Base-by-base conservation (phyloP, 805 yeast genomes). In the Barnettozyma sp. region DNA sequence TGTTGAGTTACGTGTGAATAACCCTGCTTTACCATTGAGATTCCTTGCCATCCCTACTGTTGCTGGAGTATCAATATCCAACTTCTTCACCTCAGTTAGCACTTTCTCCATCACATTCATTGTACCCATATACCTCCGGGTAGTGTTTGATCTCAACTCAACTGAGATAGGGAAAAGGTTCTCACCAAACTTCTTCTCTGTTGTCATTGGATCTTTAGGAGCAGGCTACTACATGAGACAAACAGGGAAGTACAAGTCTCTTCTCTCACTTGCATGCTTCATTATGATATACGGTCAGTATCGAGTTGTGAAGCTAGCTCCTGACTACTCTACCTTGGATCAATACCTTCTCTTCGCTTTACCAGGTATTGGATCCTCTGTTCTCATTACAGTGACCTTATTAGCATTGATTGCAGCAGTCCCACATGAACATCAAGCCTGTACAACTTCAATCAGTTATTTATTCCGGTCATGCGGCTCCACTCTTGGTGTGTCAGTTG, bases 331-430 rank as follows among this genome's bases (percentile, higher is more conserved):
- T 4, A 45, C 55, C 7, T 58, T 68, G 46, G 66, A 60, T 22
- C 74, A 71, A 43, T 72, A 58, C 42, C 37, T 64, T 2, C 40
- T 78, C 21, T 53, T 66, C 19, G 41, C 70, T 4, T 56, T 72
- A 3, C 75, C 81, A 3, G 75, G 79, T 2, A 50, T 71, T 38
- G 78, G 81, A 1, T 70, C 70, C 43, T 60, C 83, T 1, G 66
- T 73, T 3, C 64, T 78, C 56, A 65, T 81, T 44, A 80, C 87
- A 0, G 74, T 78, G 10, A 78, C 85, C 0, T 61, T 81, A 30
- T 56, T 80, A 16, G 74, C 86, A 1, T 68, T 79, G 61, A 78
- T 81, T 43, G 82, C 87, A 2, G 76, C 86, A 2, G 87, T 77
- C 8, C 85, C 86, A 2, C 56, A 65, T 25, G 73, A 76, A 38